phyloP scores from a whole-genome alignment of 192 early-diverging fungal species.

The Irineochytrium annulatum region DNA sequence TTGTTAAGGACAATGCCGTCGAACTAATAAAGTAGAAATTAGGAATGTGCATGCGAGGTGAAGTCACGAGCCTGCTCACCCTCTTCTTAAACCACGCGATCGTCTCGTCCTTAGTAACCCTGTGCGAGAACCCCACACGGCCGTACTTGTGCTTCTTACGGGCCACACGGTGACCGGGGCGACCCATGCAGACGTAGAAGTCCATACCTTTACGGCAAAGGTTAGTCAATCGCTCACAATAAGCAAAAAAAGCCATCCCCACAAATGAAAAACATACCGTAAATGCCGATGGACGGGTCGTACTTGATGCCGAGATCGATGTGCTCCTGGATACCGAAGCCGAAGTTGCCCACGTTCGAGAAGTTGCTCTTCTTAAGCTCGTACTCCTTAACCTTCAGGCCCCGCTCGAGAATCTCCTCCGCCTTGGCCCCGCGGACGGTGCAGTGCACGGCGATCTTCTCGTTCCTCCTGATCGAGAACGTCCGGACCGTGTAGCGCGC shows the following conservation, averaged over 20 bases:
- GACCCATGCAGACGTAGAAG: slow-evolving; percentile 98
- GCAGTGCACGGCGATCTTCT: slow-evolving; percentile 99
- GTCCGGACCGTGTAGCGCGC: slow-evolving; percentile 99
- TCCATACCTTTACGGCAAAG: slow-evolving; percentile 68
- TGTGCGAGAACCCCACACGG: slow-evolving; percentile 86
- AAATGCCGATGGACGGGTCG: slow-evolving; percentile 97
- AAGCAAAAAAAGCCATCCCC: not conserved
- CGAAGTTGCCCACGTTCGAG: slow-evolving; percentile 98
- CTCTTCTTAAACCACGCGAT: slow-evolving; percentile 97
- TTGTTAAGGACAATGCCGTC: slow-evolving; percentile 84
- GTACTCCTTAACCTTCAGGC: slow-evolving; percentile 99
- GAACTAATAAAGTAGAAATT: slow-evolving; percentile 51
- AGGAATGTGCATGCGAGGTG: not conserved
- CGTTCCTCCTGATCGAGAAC: slow-evolving; percentile 99
- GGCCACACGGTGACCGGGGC: slow-evolving; percentile 93
- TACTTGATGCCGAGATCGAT: slow-evolving; percentile 99
- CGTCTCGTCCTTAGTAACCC: slow-evolving; percentile 94
- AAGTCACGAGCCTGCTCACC: slow-evolving; percentile 26
- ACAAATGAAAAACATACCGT: slow-evolving; percentile 64
- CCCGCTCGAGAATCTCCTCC: slow-evolving; percentile 98
- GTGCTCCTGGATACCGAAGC: slow-evolving; percentile 99
- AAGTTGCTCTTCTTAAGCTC: slow-evolving; percentile 95
- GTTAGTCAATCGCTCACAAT: not conserved
- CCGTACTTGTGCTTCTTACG: slow-evolving; percentile 83
- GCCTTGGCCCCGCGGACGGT: slow-evolving; percentile 95